These are phyloP conservation scores for Arthrobotrys sinensis DNA, from an alignment of 2,329 filamentous ascomycete genomes.

Conservation along the genomic window DNA sequence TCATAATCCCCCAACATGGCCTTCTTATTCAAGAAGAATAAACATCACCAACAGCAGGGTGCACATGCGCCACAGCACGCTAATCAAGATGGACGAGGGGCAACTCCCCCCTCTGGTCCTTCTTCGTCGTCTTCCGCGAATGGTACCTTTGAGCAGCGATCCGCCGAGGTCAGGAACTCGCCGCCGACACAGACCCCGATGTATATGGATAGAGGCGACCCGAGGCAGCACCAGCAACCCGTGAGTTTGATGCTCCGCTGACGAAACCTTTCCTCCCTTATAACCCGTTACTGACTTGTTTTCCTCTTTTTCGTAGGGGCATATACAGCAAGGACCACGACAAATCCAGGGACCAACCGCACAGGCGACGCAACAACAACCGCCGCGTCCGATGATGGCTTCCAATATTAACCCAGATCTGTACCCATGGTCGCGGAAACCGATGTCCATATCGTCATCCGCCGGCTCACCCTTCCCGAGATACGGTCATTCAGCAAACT, in stretches of 20 bases:
- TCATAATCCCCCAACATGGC: conserved; percentile 39
- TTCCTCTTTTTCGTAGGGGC: conserved; percentile 10
- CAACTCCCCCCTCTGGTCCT: conserved; percentile 52
- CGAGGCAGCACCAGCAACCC: conserved; percentile 49
- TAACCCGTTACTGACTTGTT: not conserved
- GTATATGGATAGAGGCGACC: conserved; percentile 55
- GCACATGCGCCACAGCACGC: conserved; percentile 32
- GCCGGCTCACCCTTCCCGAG: conserved; percentile 91
- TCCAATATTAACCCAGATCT: conserved; percentile 69
- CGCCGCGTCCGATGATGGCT: conserved; percentile 42
- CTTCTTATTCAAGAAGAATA: conserved; percentile 61
- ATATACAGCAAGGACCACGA: conserved; percentile 4
- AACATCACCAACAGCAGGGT: conserved; percentile 50
- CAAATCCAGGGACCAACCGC: not conserved
- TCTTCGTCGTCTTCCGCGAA: conserved; percentile 55
- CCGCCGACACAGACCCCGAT: conserved; percentile 49
- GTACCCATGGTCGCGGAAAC: conserved; percentile 95
- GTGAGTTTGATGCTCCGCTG: conserved; percentile 21
- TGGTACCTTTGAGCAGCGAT: conserved; percentile 47
- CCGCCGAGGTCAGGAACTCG: conserved; percentile 43
- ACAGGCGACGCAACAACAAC: conserved; percentile 12
- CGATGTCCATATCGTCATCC: conserved; percentile 85
- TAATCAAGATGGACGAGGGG: conserved; percentile 53
- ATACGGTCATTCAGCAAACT: conserved; percentile 96
- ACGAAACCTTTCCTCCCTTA: not conserved